Percentiles rank a stretch among this genome's conserved stretches.
These are phyloP conservation scores for Wickerhamomyces tratensis DNA, from an alignment of 805 yeast genomes.

Conservation along the genomic window DNA sequence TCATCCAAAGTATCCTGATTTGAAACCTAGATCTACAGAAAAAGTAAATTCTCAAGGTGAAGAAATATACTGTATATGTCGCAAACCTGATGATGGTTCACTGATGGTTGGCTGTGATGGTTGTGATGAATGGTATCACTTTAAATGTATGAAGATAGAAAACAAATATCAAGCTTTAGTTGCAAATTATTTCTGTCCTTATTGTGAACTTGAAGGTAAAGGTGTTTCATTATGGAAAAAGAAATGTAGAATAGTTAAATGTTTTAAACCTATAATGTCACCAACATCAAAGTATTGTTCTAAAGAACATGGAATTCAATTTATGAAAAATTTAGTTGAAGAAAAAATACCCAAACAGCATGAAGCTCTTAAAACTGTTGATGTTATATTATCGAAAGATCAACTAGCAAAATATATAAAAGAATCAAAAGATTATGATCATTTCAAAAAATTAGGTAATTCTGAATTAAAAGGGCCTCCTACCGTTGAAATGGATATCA, in stretches of 20 bases:
- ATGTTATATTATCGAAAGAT: constrained; percentile 2
- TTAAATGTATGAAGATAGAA: constrained; percentile 60
- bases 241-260: constrained; percentile 54
- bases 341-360: neutral
- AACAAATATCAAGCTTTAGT: constrained; percentile 43
- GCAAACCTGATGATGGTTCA: constrained; percentile 68
- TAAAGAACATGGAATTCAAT: constrained; percentile 51
- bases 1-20: constrained; percentile 18
- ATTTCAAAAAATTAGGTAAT: constrained; percentile 23
- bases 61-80: constrained; percentile 68
- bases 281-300: constrained; percentile 62
- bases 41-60: constrained; percentile 42
- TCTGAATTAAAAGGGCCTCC: constrained; percentile 32
- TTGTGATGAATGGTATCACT: constrained; percentile 94
- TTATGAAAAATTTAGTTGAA: constrained; percentile 3
- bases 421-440: constrained; percentile 3
- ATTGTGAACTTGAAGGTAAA: constrained; percentile 42
- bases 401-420: constrained; percentile 8
- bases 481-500: constrained; percentile 18
- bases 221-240: constrained; percentile 60
- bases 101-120: constrained; percentile 94
- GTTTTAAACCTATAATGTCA: constrained; percentile 42
- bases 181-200: constrained; percentile 59
- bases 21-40: constrained; percentile 6
- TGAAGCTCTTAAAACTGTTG: neutral